These are phyloP conservation scores for Porpolomopsis calyptriformis DNA, from an alignment of 768 basidiomycete genomes.

Conservation along the genomic window DNA sequence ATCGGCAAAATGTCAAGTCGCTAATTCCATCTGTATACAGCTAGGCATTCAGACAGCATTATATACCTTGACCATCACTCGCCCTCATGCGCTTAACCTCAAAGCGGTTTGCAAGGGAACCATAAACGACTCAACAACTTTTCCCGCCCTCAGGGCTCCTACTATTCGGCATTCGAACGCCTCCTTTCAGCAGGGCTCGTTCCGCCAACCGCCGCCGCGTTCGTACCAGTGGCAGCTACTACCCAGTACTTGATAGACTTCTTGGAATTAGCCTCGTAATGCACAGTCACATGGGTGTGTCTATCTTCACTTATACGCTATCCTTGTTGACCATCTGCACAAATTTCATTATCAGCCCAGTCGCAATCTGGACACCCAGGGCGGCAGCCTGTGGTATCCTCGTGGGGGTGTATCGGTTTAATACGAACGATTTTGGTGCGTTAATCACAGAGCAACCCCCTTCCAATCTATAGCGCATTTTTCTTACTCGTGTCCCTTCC, in stretches of 20 bases:
- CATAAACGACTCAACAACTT: slow-evolving; percentile 77
- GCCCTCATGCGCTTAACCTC: too few species aligned
- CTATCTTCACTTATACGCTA: neutral
- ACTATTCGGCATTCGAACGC: slow-evolving; percentile 91
- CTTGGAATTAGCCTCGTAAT: slow-evolving; percentile 80
- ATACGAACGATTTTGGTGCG: slow-evolving; percentile 95
- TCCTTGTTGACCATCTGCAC: slow-evolving; percentile 55
- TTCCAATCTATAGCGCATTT: too few species aligned
- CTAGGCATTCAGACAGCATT: too few species aligned
- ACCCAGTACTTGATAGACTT: slow-evolving; percentile 83
- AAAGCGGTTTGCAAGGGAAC: slow-evolving; percentile 81
- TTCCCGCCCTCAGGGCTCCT: slow-evolving; percentile 83
- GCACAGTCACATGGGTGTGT: slow-evolving; percentile 90
- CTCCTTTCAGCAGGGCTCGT: slow-evolving; percentile 80
- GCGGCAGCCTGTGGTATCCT: slow-evolving; percentile 68
- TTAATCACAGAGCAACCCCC: too few species aligned
- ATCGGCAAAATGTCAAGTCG: too few species aligned
- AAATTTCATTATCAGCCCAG: slow-evolving; percentile 60
- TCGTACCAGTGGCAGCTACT: slow-evolving; percentile 60
- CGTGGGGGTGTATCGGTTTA: slow-evolving; percentile 93
- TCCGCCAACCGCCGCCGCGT: slow-evolving; percentile 80
- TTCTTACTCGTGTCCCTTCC: slow-evolving; percentile 13
- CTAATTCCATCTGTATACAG: too few species aligned
- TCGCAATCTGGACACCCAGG: slow-evolving; percentile 49
- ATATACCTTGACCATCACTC: too few species aligned